These are phyloP conservation scores for Linnemannia exigua DNA, from an alignment of 192 early-diverging fungal species.

Conservation along the genomic window DNA sequence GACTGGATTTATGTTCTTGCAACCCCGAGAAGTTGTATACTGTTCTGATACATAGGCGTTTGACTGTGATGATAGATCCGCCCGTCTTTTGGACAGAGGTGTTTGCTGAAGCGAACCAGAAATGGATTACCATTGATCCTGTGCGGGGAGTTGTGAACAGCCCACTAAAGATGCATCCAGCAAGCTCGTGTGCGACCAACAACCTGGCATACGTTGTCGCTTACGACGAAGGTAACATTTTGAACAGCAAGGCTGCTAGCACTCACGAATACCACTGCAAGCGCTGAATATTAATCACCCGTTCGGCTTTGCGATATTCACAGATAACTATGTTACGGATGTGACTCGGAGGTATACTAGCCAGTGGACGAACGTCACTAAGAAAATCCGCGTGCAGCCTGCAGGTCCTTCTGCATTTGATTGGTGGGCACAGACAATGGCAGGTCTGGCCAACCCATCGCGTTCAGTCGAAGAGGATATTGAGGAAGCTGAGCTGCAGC, in stretches of 20 bases:
- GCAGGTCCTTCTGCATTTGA: slow-evolving; percentile 51
- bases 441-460: slow-evolving; percentile 31
- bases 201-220: slow-evolving; percentile 76
- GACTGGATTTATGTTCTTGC: neutral
- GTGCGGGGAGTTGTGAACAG: slow-evolving; percentile 65
- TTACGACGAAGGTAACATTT: slow-evolving; percentile 60
- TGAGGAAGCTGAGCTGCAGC: slow-evolving; percentile 68
- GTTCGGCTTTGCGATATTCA: neutral
- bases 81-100: slow-evolving; percentile 81
- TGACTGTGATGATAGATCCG: slow-evolving; percentile 28
- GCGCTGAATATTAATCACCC: neutral
- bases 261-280: neutral
- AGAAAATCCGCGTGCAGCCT: slow-evolving; percentile 61
- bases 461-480: slow-evolving; percentile 32
- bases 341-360: slow-evolving; percentile 78
- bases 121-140: slow-evolving; percentile 78
- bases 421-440: slow-evolving; percentile 57
- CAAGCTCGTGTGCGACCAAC: slow-evolving; percentile 56
- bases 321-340: slow-evolving; percentile 69
- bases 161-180: slow-evolving; percentile 69
- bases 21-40: neutral
- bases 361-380: slow-evolving; percentile 66
- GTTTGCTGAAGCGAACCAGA: slow-evolving; percentile 58
- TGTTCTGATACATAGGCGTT: neutral
- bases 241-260: neutral